Percentiles rank a stretch among this genome's conserved stretches.
phyloP scores from a whole-genome alignment of 2,329 filamentous ascomycete species.

The Microdochium trichocladiopsis region DNA sequence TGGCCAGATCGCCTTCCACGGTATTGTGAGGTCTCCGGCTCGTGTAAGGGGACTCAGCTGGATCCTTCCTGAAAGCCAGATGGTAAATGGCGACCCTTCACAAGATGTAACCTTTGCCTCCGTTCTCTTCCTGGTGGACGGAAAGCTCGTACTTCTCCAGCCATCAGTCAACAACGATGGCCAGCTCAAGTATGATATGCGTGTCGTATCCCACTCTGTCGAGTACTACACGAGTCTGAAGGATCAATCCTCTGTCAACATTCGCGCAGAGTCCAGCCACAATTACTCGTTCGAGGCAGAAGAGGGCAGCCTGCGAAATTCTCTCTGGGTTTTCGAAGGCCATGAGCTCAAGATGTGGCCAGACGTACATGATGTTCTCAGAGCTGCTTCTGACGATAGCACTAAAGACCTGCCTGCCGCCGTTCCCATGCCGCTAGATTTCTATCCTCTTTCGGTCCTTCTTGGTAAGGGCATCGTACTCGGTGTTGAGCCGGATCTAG shows the following conservation, averaged over 20 bases:
- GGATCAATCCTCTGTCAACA: conserved; percentile 57
- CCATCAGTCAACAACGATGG: conserved; percentile 77
- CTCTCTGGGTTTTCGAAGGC: conserved; percentile 92
- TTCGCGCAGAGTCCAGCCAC: conserved; percentile 11
- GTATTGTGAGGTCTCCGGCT: conserved; percentile 88
- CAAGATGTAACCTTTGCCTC: conserved; percentile 92
- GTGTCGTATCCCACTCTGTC: conserved; percentile 89
- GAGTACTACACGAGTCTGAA: conserved; percentile 93
- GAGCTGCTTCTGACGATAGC: conserved; percentile 58
- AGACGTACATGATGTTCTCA: conserved; percentile 77
- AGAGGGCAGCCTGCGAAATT: conserved; percentile 62
- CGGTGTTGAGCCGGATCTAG: conserved; percentile 84
- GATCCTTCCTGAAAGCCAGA: conserved; percentile 86
- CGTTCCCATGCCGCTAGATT: conserved; percentile 80
- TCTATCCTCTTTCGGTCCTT: conserved; percentile 84
- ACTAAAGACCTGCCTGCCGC: conserved; percentile 65
- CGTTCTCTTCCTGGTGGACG: conserved; percentile 93
- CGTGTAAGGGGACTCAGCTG: conserved; percentile 90
- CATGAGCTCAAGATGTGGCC: conserved; percentile 81
- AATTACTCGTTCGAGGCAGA: conserved; percentile 23
- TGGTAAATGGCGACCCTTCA: conserved; percentile 86
- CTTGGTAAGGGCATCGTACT: conserved; percentile 86
- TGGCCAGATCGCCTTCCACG: conserved; percentile 96
- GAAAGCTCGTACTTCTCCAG: conserved; percentile 87
- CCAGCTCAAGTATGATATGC: conserved; percentile 96